Percentiles rank a stretch among this genome's conserved stretches.
Conservation (phyloP, 2,329 filamentous ascomycete species). For the Aspergillus hiratsukae region DNA sequence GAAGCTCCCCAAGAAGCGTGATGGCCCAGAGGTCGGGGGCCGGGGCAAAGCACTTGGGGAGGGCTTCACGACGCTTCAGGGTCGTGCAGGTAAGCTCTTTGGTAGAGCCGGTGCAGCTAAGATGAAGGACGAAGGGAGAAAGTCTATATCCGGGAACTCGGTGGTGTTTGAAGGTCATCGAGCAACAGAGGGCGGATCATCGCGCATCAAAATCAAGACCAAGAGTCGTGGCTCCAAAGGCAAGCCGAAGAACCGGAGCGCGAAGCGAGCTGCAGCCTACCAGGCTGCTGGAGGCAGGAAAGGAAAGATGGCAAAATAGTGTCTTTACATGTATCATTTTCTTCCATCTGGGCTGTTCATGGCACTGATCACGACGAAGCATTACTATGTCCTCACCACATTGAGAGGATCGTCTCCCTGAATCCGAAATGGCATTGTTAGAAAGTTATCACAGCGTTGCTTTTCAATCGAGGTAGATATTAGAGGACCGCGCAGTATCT, state of each 20-base stretch:
- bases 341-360: not conserved
- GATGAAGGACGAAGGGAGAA: conserved; percentile 26
- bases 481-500: not conserved
- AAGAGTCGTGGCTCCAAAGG: conserved; percentile 39
- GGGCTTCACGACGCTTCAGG: conserved; percentile 33
- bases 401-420: not conserved
- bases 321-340: not conserved
- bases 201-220: conserved; percentile 31
- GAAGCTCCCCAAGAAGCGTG: conserved; percentile 51
- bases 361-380: not conserved
- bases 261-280: conserved; percentile 41
- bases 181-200: conserved; percentile 31
- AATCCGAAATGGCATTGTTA: not conserved
- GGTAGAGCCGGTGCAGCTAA: conserved; percentile 37
- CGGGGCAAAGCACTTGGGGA: conserved; percentile 22
- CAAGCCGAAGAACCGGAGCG: conserved; percentile 40
- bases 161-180: conserved; percentile 45
- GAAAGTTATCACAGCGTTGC: not conserved
- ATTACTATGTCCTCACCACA: not conserved
- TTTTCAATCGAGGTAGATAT: not conserved
- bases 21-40: conserved; percentile 10
- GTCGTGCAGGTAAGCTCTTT: conserved; percentile 36
- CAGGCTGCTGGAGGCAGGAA: conserved; percentile 34
- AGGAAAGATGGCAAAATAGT: conserved; percentile 11
- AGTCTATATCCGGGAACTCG: conserved; percentile 27